Evolutionary conservation across 2,329 filamentous ascomycete genomes (phyloP).

Genomic region (Colletotrichum sojae): DNA sequence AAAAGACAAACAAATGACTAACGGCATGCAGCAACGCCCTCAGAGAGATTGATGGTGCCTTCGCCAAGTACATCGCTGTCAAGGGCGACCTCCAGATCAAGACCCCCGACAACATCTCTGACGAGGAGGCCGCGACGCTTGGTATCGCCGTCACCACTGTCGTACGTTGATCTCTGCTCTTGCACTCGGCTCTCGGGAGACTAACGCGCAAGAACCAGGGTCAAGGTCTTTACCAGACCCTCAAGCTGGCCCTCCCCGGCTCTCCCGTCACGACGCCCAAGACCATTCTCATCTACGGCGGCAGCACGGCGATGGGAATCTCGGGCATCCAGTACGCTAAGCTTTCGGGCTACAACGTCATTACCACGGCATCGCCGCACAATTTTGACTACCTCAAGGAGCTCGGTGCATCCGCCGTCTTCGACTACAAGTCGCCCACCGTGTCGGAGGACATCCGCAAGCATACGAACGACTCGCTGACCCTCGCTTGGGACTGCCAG

Average conservation of each 20-base stretch:
- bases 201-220: slow-evolving; percentile 48
- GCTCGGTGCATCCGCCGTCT: slow-evolving; percentile 49
- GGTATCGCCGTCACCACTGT: slow-evolving; percentile 62
- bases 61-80: slow-evolving; percentile 55
- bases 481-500: slow-evolving; percentile 47
- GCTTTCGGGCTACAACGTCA: slow-evolving; percentile 51
- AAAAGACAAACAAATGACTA: neutral
- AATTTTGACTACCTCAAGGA: slow-evolving; percentile 53
- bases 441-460: slow-evolving; percentile 46
- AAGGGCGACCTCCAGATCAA: slow-evolving; percentile 59
- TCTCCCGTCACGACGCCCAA: slow-evolving; percentile 51
- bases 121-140: slow-evolving; percentile 63
- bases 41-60: slow-evolving; percentile 56
- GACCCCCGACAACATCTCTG: slow-evolving; percentile 59
- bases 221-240: slow-evolving; percentile 64
- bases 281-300: slow-evolving; percentile 58
- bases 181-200: neutral
- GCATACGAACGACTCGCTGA: slow-evolving; percentile 44
- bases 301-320: slow-evolving; percentile 69
- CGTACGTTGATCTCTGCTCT: slow-evolving; percentile 36
- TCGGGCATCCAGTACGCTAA: slow-evolving; percentile 58
- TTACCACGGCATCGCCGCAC: slow-evolving; percentile 50
- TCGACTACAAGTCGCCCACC: slow-evolving; percentile 48
- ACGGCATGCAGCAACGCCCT: slow-evolving; percentile 41
- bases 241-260: slow-evolving; percentile 62